Percentiles rank a stretch among this genome's conserved stretches.
phyloP scores from a whole-genome alignment of 1,139 yeast genomes.

The Hemisphaericaspora subhashii region DNA sequence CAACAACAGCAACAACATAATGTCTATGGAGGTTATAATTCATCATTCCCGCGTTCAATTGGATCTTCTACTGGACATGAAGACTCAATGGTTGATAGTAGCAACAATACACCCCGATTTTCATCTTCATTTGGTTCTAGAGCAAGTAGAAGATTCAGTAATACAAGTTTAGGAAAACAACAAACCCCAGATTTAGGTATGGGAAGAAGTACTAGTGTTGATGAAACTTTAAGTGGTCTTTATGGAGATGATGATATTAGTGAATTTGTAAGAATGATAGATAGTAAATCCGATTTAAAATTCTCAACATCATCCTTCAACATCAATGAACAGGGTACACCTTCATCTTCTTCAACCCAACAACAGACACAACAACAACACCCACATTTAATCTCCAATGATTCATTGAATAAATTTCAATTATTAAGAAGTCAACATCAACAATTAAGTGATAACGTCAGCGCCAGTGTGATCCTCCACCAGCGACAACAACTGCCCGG shows the following conservation, averaged over 20 bases:
- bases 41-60: slow-evolving; percentile 39
- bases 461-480: slow-evolving; percentile 40
- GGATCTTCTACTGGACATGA: slow-evolving; percentile 45
- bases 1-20: slow-evolving; percentile 6
- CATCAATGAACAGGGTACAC: slow-evolving; percentile 3
- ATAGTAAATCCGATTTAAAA: slow-evolving; percentile 57
- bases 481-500: slow-evolving; percentile 13
- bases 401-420: slow-evolving; percentile 40
- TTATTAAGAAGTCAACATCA: slow-evolving; percentile 42
- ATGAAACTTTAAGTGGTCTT: slow-evolving; percentile 42
- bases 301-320: slow-evolving; percentile 18
- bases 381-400: slow-evolving; percentile 15
- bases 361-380: slow-evolving; percentile 1
- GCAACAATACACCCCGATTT: slow-evolving; percentile 43
- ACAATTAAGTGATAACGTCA: slow-evolving; percentile 53
- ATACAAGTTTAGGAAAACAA: slow-evolving; percentile 33
- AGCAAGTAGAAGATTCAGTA: slow-evolving; percentile 44
- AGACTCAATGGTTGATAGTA: slow-evolving; percentile 25
- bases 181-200: slow-evolving; percentile 18
- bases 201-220: slow-evolving; percentile 21
- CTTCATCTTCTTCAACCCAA: neutral
- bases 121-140: slow-evolving; percentile 60
- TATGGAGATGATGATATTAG: slow-evolving; percentile 70
- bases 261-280: slow-evolving; percentile 80
- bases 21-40: slow-evolving; percentile 13